These are phyloP conservation scores for Penicillium crustosum DNA, from an alignment of 2,329 filamentous ascomycete genomes.

Conservation along the genomic window DNA sequence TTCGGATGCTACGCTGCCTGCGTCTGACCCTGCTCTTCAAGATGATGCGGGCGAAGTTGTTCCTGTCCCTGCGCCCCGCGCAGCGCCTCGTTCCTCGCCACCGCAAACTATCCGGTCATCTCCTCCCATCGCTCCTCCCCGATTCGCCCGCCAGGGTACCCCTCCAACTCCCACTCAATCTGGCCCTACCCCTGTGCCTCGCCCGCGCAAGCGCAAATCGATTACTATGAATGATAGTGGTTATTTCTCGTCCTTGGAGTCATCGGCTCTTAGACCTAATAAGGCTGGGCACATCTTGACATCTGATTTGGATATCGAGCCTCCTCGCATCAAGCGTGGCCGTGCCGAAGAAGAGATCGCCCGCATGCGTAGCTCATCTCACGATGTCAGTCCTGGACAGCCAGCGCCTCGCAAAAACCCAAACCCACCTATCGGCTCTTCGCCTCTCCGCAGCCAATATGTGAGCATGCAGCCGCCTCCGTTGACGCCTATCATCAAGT, in stretches of 20 bases:
- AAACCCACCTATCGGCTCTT: conserved; percentile 57
- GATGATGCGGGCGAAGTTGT: conserved; percentile 53
- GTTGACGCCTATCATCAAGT: conserved; percentile 79
- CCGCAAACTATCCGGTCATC: conserved; percentile 75
- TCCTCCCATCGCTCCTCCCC: conserved; percentile 69
- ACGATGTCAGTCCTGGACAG: conserved; percentile 74
- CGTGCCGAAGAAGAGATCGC: conserved; percentile 95
- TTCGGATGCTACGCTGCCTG: conserved; percentile 74
- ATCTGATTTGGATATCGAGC: conserved; percentile 71
- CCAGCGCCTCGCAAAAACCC: conserved; percentile 44
- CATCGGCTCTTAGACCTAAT: conserved; percentile 75
- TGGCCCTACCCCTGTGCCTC: conserved; percentile 63
- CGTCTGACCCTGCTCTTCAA: conserved; percentile 64
- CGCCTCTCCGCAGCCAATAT: conserved; percentile 62
- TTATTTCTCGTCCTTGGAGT: conserved; percentile 94
- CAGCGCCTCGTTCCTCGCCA: conserved; percentile 47
- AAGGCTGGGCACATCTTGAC: conserved; percentile 65
- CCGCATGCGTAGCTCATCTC: conserved; percentile 85
- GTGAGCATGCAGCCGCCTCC: conserved; percentile 67
- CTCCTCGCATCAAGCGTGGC: conserved; percentile 79
- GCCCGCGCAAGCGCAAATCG: conserved; percentile 73
- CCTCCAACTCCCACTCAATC: conserved; percentile 67
- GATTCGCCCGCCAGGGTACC: conserved; percentile 64
- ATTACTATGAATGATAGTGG: conserved; percentile 87
- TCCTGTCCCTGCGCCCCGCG: conserved; percentile 25